Base-by-base conservation (phyloP, 495 filamentous ascomycete species). In the Parachaetomium inaequale region DNA sequence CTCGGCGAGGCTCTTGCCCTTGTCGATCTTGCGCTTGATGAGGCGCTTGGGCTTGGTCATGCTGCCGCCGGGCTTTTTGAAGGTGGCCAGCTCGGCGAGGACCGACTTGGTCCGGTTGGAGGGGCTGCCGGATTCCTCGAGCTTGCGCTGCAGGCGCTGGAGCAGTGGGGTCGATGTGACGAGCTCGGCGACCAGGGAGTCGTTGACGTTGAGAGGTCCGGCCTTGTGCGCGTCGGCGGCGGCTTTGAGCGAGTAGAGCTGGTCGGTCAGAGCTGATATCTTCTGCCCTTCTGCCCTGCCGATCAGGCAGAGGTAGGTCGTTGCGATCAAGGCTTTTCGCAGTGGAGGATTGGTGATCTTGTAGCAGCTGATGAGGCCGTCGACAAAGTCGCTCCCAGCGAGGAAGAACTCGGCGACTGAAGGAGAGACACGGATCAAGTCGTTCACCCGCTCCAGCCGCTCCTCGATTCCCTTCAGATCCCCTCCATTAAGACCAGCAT, bases 341-440 rank as follows among this genome's bases (percentile, higher is more conserved):
- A 88, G 69, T 7, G 80, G 79, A 15, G 80, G 81, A 46, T 85
- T 81, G 63, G 79, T 81, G 53, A 84, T 75, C 46, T 78, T 82
- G 72, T 89, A 95, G 54, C 83, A 83, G 63, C 78, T 82, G 34
- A 81, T 76, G 15, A 95, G 76, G 3, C 87, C 85, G 68, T 96
- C 92, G 14, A 96, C 69, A 66, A 92, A 92, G 71, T 96, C 92
- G 51, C 89, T 90, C 19, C 92, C 92, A 1, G 86, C 86, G 71
- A 95, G 81, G 51, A 96, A 85, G 66, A 87, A 85, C n/a, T 70
- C 69, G 15, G 81, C 82, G 29, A 77, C 72, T 5, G 81, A 74
- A 0, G 82, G 78, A 6, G 81, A 87, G 10, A 74, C 72, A 55
- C 80, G 76, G 4, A 88, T 72, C 1, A 89, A 72, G 50, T 80